Evolutionary conservation across 2,329 filamentous ascomycete species (phyloP), one percentile per base, ranked within the genome.

Genomic region (Cordyceps tenuipes): DNA sequence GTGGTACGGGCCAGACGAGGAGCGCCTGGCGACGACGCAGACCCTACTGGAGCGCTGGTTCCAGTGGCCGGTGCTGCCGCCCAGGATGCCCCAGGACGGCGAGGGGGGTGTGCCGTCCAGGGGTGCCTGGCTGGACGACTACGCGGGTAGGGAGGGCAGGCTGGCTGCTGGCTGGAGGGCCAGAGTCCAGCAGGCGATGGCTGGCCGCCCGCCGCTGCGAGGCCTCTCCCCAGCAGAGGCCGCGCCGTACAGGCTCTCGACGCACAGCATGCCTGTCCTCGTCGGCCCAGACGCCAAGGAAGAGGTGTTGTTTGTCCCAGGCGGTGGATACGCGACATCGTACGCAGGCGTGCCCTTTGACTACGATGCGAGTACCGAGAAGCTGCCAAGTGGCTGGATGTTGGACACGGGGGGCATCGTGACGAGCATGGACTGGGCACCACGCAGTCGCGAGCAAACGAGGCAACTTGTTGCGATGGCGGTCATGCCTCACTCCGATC

Each of bases 321-420:
- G 68, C 1, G 66, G 68, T 6, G 62, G 65, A 15, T 62, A 66
- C 60, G 36, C 67, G 0, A 48, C 73, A 26, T 67, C 67, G 2
- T 66, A 72, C 8, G 64, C 65, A 0, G 72, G 72, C 0, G 51
- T 74, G 9, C 69, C 71, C 0, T 63, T 71, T 21, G 63, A 68
- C 5, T 62, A 67, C 10, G 66, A 71, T n/a, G 56, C 64, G 1
- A 53, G 61, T 7, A 61, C 64, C 12, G 59, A 62, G 36, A 69
- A 68, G n/a, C 54, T 63, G 31, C 66, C 65, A 63, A 73, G 63
- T 69, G 81, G 80, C 4, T 84, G 80, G 79, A 71, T 83, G 63
- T 66, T 85, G 15, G 79, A 85, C 61, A 73, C 77, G 0, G 81
- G 80, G 12, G 82, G 82, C 54, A 74, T 83, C 15, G 76, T 82